Evolutionary conservation across 768 basidiomycete species (phyloP), one percentile per base, ranked within the genome.

Genomic region (Kwoniella sp.): DNA sequence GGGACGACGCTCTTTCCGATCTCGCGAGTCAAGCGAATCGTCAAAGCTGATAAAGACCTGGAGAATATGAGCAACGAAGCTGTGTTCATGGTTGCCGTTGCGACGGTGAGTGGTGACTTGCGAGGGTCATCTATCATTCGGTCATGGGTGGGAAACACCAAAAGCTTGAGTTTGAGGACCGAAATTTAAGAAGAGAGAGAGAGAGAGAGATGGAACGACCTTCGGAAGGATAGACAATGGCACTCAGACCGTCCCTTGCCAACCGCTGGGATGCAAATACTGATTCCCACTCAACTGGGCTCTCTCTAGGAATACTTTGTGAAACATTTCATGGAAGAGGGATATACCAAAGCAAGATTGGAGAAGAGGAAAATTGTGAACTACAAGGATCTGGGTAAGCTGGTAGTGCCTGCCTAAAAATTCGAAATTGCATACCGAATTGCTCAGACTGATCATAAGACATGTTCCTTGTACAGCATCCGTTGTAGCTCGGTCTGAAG

Each of bases 1-100:
- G 92, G 92, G 34, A 92, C 88, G 72, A 88, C 91, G 1, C 67
- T 89, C 23, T 81, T 93, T 52, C 92, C 92, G 0, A 84, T 90
- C 58, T 83, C 89, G 1, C 85, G 90, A 65, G 89, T 94, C 45
- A 91, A 92, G 79, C 88, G 84, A 81, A 91, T 93, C 54, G 84
- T 92, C 69, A 93, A 91, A 74, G 91, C 89, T 5, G 92, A 94
- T 81, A 89, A 89, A 84, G 92, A 83, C 7, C 56, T 82, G 58
- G 72, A 77, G 34, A 74, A 78, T 61, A 78, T 80, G 70, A 87
- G 88, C 12, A 88, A 84, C 75, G 92, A 94, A 58, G 91, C 91
- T 25, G 85, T 87, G 0, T 87, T 91, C 70, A 81, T 92, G 67
- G 88, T 94, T 52, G 87, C 90, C 23, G 82, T 92, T 28, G 92